Evolutionary conservation across 2,329 filamentous ascomycete genomes (phyloP), one percentile per base, ranked within the genome.

Genomic region (Dothistroma septosporum): DNA sequence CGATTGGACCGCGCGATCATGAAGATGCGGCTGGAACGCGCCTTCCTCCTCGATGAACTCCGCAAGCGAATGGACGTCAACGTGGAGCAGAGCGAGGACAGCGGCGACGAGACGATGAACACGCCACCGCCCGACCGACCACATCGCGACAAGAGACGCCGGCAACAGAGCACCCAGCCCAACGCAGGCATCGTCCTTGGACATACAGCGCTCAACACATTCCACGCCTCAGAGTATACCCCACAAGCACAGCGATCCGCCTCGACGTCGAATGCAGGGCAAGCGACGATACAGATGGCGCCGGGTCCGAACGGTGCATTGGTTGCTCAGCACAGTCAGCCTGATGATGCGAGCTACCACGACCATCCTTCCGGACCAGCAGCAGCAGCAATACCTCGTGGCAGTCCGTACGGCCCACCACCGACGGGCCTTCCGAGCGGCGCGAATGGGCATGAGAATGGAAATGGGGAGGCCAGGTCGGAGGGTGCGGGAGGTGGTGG

Each of bases 21-120:
- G 75, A 97, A 97, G 78, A 86, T 95, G 82, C 88, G 94, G 54
- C 84, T 97, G 24, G 90, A 95, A 78, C 85, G 91, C 64, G 89
- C 90, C 28, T 80, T 82, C 66, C 75, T 82, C 19, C 75, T 82
- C 24, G 79, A 82, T 58, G 76, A 80, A 61, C 73, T 82, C 28
- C 73, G 76, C 48, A 78, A 77, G 62, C 72, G 77, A 50, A 80
- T 80, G 77, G 77, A 80, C 35, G 73, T 75, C 66, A 79, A 78
- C 61, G 70, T 77, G 35, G 79, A 80, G 60, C 78, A 64, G n/a
- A 72, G 70, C 55, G 71, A 73, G 6, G 71, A 68, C 44, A 72
- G 70, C 48, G 71, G 62, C 19, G 71, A 73, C 44, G 71, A 73
- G 59, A 68, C 66, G 24, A 67, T 70, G 60, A 62, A 64, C 37